Evolutionary conservation across 768 basidiomycete species (phyloP), one percentile per base, ranked within the genome.

Genomic region (Podaxis carcinomalis): DNA sequence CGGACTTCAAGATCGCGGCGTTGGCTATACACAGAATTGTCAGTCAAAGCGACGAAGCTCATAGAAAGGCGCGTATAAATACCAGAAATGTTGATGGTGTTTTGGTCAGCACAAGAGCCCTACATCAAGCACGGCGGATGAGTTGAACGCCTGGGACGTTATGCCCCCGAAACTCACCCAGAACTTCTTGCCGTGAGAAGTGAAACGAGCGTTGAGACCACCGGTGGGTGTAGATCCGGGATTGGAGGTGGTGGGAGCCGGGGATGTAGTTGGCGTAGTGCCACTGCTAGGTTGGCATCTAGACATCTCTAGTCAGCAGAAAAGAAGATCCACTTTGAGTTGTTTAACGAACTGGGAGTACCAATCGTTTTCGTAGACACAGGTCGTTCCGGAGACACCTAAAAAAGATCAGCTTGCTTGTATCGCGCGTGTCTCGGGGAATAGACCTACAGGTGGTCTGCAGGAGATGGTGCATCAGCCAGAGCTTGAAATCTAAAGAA

Each of bases 381-480:
- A 78, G 32, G 64, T 62, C 5, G 65, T 64, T 19, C 75, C 76
- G 40, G 75, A 66, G 61, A 70, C 75, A 59, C 76, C 70, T 72
- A 46, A 11, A 52, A 64, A 9, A 7, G 13, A 14, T 32, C 39
- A 11, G 42, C 19, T 36, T 46, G 37, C 16, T 16, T 9, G 23
- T 14, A n/a, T 11, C 11, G n/a, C n/a, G 6, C 3, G n/a, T 13
- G 9, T 21, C 23, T 19, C 4, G 25, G 39, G 5, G 32, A 28
- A n/a, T 6, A 63, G 25, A 66, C 68, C 21, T 52, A 71, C 70
- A 71, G 49, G 55, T 51, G 32, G 68, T 71, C 69, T 72, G 42
- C 46, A 11, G 46, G 5, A 10, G 32, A 14, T 14, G 13, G 27
- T 23, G 13, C 39, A 32, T 42, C 21, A 50, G 19, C 32, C 6